Evolutionary conservation across 23 red algal species (phyloP), one percentile per base, ranked within the genome.

Genomic region (Rhodosorus marinus): DNA sequence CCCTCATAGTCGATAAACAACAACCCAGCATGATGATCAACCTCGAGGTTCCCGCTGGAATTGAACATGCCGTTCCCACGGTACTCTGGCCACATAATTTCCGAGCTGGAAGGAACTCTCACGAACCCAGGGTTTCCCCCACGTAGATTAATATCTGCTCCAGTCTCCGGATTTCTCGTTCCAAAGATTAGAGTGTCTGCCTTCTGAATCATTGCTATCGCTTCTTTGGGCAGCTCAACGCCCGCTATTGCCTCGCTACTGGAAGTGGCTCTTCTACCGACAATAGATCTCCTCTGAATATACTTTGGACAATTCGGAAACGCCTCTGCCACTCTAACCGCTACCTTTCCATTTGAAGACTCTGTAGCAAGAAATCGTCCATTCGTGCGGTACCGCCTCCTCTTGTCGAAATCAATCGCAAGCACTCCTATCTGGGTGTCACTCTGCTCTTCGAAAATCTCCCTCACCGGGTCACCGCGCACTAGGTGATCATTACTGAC

Each of bases 251-350:
- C 17, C 11, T 11, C 11, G 11, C 11, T 11, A 11, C 11, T 43
- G 11, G 17, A 11, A 43, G 11, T 17, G 11, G 38, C 38, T 17
- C 11, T 43, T 11, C 17, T 43, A 17, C 17, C 38, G 11, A 17
- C 11, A 15, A 56, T 28, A 20, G 49, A 36, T 36, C 76, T 58
- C 5, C 27, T 34, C 33, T 69, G 62, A 47, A 82, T 82, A 57
- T 82, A 82, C 52, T 82, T 82, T 17, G 76, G 76, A 29, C 76
- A 82, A 20, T 82, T 82, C 4, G 64, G 64, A 66, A 82, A 82
- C 4, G 63, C 64, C 32, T 82, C 76, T 25, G 28, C 24, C 23
- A 82, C 53, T 46, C 41, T 21, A 26, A 82, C 43, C 5, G 34
- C 65, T 14, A 82, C 43, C n/a, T 32, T 2, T 15, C 24, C 0